Evolutionary conservation across 1,139 yeast genomes (phyloP).

Genomic region (Hansenula anomala): DNA sequence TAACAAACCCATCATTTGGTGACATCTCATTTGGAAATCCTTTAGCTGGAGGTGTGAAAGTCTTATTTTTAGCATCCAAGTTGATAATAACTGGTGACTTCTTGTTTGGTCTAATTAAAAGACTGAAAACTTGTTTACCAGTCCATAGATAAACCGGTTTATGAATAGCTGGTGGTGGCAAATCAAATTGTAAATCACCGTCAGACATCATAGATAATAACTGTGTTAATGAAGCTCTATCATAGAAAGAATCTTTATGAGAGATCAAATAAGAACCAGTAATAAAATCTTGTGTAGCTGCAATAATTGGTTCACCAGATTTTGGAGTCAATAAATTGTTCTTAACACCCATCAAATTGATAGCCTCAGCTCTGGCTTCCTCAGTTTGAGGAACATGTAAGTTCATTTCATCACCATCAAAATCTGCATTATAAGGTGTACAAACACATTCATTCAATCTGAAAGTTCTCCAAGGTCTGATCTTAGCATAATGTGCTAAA

Average conservation of each 20-base stretch:
- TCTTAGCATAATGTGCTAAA: constrained; percentile 90
- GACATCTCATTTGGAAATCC: constrained; percentile 89
- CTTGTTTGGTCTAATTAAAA: constrained; percentile 79
- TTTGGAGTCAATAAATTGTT: constrained; percentile 92
- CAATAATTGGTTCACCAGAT: constrained; percentile 98
- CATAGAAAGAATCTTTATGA: constrained; percentile 89
- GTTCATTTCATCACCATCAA: constrained; percentile 99
- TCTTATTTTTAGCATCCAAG: constrained; percentile 90
- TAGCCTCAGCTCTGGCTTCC: constrained; percentile 98
- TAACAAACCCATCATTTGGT: constrained; percentile 91
- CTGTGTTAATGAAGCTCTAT: constrained; percentile 80
- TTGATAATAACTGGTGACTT: constrained; percentile 78
- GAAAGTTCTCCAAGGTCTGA: constrained; percentile 98
- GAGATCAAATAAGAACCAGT: constrained; percentile 93
- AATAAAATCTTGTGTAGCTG: constrained; percentile 98
- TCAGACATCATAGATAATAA: constrained; percentile 94
- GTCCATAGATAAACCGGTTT: constrained; percentile 94
- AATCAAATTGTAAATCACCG: constrained; percentile 78
- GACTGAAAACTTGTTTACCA: constrained; percentile 90
- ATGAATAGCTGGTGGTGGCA: constrained; percentile 92
- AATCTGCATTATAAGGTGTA: constrained; percentile 98
- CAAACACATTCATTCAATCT: constrained; percentile 98
- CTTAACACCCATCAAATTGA: constrained; percentile 96
- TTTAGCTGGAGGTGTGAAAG: constrained; percentile 70
- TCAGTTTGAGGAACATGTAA: constrained; percentile 98